These are phyloP conservation scores for Paecilomyces niveus DNA, from an alignment of 2,329 filamentous ascomycete species.

Conservation along the genomic window DNA sequence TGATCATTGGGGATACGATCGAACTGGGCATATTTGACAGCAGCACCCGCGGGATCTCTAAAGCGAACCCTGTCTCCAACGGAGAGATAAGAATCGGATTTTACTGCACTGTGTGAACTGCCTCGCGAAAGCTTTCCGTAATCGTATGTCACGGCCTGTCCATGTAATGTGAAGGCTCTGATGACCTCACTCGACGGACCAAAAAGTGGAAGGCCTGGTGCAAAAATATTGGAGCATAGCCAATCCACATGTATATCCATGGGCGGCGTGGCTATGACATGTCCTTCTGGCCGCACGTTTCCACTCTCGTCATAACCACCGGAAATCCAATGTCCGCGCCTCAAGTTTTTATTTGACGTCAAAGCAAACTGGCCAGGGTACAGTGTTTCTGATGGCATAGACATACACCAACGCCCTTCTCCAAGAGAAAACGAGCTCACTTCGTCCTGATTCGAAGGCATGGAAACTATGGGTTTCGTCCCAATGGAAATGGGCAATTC, in stretches of 20 bases:
- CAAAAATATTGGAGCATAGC: constrained; percentile 39
- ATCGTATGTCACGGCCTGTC: constrained; percentile 16
- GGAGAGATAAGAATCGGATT: constrained; percentile 26
- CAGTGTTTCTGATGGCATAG: constrained; percentile 8
- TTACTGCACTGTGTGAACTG: neutral
- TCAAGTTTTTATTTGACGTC: constrained; percentile 46
- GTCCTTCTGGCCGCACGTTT: constrained; percentile 38
- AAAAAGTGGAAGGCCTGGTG: constrained; percentile 12
- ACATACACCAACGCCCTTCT: constrained; percentile 6
- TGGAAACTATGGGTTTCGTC: constrained; percentile 13
- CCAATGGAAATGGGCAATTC: constrained; percentile 25
- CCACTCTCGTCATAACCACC: constrained; percentile 45
- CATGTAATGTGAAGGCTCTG: constrained; percentile 13
- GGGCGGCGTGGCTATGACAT: constrained; percentile 45
- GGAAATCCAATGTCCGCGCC: constrained; percentile 46
- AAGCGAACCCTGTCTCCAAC: constrained; percentile 49
- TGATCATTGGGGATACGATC: constrained; percentile 39
- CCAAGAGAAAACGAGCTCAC: constrained; percentile 6
- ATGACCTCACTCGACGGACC: constrained; percentile 7
- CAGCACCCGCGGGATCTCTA: constrained; percentile 44
- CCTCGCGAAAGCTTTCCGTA: constrained; percentile 11
- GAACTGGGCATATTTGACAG: constrained; percentile 46
- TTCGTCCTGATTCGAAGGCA: constrained; percentile 6
- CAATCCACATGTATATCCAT: constrained; percentile 44
- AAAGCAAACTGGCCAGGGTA: constrained; percentile 39